phyloP scores from a whole-genome alignment of 176 grass and related monocot genomes.

The Avena insularis region DNA sequence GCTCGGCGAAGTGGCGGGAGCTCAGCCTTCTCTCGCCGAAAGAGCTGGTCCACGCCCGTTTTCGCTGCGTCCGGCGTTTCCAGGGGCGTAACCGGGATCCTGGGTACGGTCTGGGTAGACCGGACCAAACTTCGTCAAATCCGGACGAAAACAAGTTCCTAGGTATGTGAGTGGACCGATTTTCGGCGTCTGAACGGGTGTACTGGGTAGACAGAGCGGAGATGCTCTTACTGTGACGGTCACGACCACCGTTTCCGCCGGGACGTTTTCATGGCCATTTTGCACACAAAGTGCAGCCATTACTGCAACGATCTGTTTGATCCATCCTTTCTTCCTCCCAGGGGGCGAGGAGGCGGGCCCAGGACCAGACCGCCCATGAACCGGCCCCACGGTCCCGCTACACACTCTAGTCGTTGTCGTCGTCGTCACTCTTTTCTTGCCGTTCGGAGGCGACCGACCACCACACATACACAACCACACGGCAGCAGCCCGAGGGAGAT shows the following conservation, averaged over 20 bases:
- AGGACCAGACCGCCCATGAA: too few species aligned
- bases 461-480: not conserved
- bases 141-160: too few species aligned
- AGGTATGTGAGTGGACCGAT: too few species aligned
- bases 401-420: not conserved
- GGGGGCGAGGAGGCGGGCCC: not conserved
- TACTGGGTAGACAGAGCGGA: too few species aligned
- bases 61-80: too few species aligned
- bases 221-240: not conserved
- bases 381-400: not conserved
- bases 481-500: not conserved
- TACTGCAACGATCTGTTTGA: not conserved
- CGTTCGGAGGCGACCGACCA: slow-evolving; percentile 1
- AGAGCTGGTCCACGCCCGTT: too few species aligned
- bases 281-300: not conserved
- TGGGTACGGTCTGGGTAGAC: too few species aligned
- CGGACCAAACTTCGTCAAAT: too few species aligned
- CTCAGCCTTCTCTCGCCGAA: too few species aligned
- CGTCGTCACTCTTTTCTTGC: not conserved
- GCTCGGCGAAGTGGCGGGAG: too few species aligned
- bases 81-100: too few species aligned
- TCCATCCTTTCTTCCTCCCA: not conserved
- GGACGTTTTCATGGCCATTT: not conserved
- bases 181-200: too few species aligned
- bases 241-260: not conserved